phyloP scores from a whole-genome alignment of 306 rosid genomes.

The Quercus gilva region DNA sequence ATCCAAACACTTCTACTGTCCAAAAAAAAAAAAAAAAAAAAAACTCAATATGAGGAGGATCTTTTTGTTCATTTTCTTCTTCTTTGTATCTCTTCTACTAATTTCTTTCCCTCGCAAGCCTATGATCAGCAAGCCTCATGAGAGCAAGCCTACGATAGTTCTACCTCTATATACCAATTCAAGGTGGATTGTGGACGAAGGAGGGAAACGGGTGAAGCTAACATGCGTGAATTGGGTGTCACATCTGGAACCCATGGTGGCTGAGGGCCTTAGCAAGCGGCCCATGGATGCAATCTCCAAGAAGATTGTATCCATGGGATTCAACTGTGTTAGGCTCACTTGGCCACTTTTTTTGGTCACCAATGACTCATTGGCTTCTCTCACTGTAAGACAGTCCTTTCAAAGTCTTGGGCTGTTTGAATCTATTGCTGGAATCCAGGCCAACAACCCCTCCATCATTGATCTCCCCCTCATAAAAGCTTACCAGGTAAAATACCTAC shows the following conservation, averaged over 20 bases:
- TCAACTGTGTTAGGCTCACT: slow-evolving; percentile 91
- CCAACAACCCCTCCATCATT: slow-evolving; percentile 67
- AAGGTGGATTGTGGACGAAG: slow-evolving; percentile 69
- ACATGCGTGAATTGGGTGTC: slow-evolving; percentile 87
- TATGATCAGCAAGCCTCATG: no score
- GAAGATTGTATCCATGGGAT: slow-evolving; percentile 58
- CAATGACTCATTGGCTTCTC: slow-evolving; percentile 57
- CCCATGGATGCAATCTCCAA: slow-evolving; percentile 58
- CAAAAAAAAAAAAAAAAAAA: no score
- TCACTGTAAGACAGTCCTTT: slow-evolving; percentile 76
- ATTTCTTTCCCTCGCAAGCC: neutral
- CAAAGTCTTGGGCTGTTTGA: slow-evolving; percentile 46
- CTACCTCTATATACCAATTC: slow-evolving; percentile 57
- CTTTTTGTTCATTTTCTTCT: neutral
- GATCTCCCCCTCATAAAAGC: slow-evolving; percentile 72
- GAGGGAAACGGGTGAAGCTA: slow-evolving; percentile 68
- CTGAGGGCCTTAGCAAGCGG: slow-evolving; percentile 82
- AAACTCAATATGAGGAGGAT: neutral
- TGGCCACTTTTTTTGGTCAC: slow-evolving; percentile 68
- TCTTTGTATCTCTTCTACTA: neutral
- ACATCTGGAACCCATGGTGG: slow-evolving; percentile 67
- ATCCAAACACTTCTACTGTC: no score
- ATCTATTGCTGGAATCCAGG: slow-evolving; percentile 55
- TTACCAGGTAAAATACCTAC: slow-evolving; percentile 46
- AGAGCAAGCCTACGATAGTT: slow-evolving; percentile 9